Evolutionary conservation across 306 rosid genomes (phyloP).

Genomic region (Rubus parviflorus): DNA sequence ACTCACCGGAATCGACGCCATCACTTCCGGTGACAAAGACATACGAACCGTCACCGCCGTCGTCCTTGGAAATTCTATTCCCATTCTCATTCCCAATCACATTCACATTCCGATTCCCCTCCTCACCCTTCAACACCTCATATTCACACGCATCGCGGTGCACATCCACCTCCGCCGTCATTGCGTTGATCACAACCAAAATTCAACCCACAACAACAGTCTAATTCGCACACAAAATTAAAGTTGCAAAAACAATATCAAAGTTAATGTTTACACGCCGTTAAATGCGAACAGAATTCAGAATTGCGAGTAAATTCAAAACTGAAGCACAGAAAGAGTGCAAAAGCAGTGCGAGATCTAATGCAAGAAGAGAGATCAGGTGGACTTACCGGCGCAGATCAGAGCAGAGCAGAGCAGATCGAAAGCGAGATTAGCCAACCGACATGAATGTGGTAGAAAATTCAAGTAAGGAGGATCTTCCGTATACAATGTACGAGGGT

Average conservation of each 20-base stretch:
- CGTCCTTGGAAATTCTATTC: constrained; percentile 32
- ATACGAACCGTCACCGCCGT: constrained; percentile 34
- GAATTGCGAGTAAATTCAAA: neutral
- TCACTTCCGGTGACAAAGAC: constrained; percentile 38
- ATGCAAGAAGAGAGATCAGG: neutral
- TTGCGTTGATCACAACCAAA: constrained; percentile 17
- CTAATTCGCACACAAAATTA: neutral
- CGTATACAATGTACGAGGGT: neutral
- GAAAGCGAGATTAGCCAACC: constrained; percentile 30
- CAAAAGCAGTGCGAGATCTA: constrained; percentile 2
- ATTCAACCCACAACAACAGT: constrained; percentile 4
- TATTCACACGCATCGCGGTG: constrained; percentile 42
- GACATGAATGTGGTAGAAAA: constrained; percentile 4
- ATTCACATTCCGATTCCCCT: neutral
- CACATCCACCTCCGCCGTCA: constrained; percentile 61
- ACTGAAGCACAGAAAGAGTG: neutral
- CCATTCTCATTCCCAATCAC: constrained; percentile 18
- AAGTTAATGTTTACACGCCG: neutral
- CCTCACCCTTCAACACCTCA: constrained; percentile 27
- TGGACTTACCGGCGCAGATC: constrained; percentile 14
- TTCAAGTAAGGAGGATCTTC: neutral
- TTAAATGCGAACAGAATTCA: neutral
- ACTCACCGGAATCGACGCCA: constrained; percentile 19
- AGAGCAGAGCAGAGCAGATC: constrained; percentile 20
- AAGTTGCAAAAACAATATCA: neutral